These are phyloP conservation scores for Coemansia sp. DNA, from an alignment of 192 early-diverging fungal genomes.

Conservation along the genomic window DNA sequence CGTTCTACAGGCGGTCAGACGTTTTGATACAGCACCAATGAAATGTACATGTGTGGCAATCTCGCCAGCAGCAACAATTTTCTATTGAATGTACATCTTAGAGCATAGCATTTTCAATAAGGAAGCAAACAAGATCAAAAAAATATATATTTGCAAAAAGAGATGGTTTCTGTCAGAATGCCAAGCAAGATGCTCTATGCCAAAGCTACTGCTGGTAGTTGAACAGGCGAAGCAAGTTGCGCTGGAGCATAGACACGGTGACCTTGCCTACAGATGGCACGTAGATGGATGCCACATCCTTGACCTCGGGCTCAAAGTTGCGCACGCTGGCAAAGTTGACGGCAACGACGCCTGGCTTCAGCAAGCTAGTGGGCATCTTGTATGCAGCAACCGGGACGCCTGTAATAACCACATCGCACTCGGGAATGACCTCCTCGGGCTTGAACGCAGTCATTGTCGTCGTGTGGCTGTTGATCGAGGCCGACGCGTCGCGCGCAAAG, in stretches of 20 bases:
- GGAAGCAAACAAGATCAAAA: too few relatives aligned
- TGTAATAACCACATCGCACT: conserved; percentile 97
- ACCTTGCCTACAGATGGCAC: conserved; percentile 98
- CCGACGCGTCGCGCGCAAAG: conserved; percentile 71
- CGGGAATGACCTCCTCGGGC: conserved; percentile 77
- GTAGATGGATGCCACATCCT: conserved; percentile 93
- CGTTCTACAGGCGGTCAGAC: too few relatives aligned
- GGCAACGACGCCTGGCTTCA: conserved; percentile 97
- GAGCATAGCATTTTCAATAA: too few relatives aligned
- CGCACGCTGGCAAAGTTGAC: conserved; percentile 97
- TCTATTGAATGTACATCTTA: too few relatives aligned
- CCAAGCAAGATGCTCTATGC: background rate
- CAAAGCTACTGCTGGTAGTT: conserved; percentile 62
- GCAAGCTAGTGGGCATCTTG: conserved; percentile 81
- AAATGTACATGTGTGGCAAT: too few relatives aligned
- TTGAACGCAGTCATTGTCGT: conserved; percentile 69
- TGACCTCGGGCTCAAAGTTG: conserved; percentile 95
- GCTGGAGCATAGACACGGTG: conserved; percentile 97
- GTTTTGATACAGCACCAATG: too few relatives aligned
- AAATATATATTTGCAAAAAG: conserved; percentile 1
- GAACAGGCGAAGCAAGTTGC: conserved; percentile 90
- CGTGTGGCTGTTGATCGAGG: conserved; percentile 69
- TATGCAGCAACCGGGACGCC: conserved; percentile 91
- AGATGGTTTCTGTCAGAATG: background rate
- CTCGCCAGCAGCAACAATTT: too few relatives aligned